Base-by-base conservation (phyloP, 78 protist genomes). In the Polysphondylium violaceum region DNA sequence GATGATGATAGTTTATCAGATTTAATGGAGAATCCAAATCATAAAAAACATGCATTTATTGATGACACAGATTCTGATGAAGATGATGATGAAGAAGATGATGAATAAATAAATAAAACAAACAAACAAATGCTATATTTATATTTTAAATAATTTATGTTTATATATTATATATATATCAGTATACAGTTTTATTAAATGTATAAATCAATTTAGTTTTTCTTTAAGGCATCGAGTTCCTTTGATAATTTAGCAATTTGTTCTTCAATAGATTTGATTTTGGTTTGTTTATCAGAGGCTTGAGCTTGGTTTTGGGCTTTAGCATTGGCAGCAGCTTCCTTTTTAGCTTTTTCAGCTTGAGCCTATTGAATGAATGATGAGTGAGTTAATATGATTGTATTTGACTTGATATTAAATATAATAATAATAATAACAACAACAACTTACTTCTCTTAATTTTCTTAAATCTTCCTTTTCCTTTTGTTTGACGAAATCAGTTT, bases 391-490 rank as follows among this genome's bases (percentile, higher is more conserved):
- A n/a, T n/a, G n/a, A n/a, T n/a, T n/a, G n/a, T n/a, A n/a, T n/a
- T n/a, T n/a, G n/a, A n/a, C n/a, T n/a, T n/a, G n/a, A n/a, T n/a
- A n/a, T n/a, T n/a, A n/a, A n/a, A n/a, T n/a, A n/a, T n/a, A n/a
- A n/a, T n/a, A n/a, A n/a, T n/a, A n/a, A n/a, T n/a, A n/a, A n/a
- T n/a, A n/a, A n/a, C n/a, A n/a, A n/a, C n/a, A n/a, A 69, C 60
- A 50, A 5, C 21, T 3, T 76, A 76, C 73, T 47, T 76, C 72
- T 41, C 33, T 69, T 21, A 69, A 31, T 36, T 21, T 68, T 29
- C 56, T 83, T 11, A 83, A n/a, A 36, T 83, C 91, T 12, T 83
- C 79, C 76, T 74, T 83, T 58, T 83, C 91, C 58, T 83, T 83
- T 71, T 64, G 41, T 59, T 43, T 83, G 50, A 83, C 91, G 36